A percentile compares a stretch with the other conserved stretches of the same genome.
These are phyloP conservation scores for Puccinia hordei DNA, from an alignment of 1,284 basidiomycete genomes.

Conservation along the genomic window DNA sequence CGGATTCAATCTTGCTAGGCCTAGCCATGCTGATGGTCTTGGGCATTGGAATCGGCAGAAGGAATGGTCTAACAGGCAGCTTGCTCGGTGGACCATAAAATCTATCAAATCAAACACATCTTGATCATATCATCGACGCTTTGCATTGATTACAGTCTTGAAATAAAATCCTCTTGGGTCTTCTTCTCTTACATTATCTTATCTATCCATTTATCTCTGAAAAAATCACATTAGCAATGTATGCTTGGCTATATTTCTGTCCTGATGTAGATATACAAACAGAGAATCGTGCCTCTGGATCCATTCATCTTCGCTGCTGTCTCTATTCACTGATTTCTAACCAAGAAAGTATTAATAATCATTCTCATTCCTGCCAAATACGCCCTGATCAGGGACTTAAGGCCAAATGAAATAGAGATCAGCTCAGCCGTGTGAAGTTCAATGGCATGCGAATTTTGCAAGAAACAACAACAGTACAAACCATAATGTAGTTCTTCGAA, in stretches of 20 bases:
- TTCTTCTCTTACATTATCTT: no score
- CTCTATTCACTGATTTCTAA: no score
- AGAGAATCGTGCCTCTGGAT: not conserved
- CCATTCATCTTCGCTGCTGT: no score
- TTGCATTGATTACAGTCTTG: not conserved
- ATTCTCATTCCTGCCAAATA: no score
- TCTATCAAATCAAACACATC: not conserved
- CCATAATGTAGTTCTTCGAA: no score
- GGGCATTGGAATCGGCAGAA: conserved; percentile 26
- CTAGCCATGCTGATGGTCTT: conserved; percentile 19
- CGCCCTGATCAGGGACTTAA: no score
- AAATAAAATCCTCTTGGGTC: no score
- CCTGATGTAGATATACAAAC: not conserved
- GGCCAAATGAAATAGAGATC: no score
- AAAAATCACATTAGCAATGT: not conserved
- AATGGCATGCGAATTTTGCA: no score
- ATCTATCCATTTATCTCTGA: not conserved
- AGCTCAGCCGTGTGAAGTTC: no score
- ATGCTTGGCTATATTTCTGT: not conserved
- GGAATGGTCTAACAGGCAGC: conserved; percentile 34
- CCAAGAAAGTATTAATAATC: no score
- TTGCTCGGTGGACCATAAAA: conserved; percentile 32
- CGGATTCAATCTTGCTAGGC: conserved; percentile 39
- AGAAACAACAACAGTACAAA: no score
- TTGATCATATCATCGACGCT: not conserved